Evolutionary conservation across 176 grass and related monocot species (phyloP).

Genomic region (Bothriochloa decipiens): DNA sequence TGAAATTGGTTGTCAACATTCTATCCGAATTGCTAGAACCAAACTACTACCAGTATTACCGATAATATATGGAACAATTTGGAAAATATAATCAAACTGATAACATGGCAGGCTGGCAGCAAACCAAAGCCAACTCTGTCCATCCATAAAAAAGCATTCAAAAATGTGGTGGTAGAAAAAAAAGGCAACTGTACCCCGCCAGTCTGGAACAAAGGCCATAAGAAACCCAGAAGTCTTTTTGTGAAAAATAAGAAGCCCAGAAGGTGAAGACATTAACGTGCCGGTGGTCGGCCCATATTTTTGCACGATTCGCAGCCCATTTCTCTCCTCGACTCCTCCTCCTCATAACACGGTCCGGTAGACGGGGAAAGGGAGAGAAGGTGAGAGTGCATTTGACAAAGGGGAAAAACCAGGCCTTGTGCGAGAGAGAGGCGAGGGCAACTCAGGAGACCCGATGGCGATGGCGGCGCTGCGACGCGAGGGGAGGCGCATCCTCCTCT

Average conservation of each 20-base stretch:
- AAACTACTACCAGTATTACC: no score
- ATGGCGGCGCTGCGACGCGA: constrained; percentile 70
- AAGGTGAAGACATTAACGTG: background rate
- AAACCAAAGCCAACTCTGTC: no score
- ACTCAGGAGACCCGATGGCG: constrained; percentile 52
- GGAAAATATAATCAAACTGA: no score
- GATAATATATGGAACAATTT: no score
- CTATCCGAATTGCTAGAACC: no score
- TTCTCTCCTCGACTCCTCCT: background rate
- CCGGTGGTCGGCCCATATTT: background rate
- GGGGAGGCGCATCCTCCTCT: constrained; percentile 66
- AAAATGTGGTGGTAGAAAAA: background rate
- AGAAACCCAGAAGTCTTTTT: no score
- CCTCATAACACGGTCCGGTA: background rate
- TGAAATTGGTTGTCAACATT: background rate
- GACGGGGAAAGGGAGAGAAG: background rate
- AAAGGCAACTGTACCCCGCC: no score
- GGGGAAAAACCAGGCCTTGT: background rate
- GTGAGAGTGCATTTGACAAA: background rate
- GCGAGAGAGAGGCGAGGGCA: constrained; percentile 13
- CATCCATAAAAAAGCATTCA: no score
- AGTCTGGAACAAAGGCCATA: background rate
- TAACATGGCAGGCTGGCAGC: no score
- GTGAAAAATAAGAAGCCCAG: background rate
- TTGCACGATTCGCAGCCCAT: background rate